Conservation (phyloP, 164 flowering plant genomes). For the Chimonanthus salicifolius region DNA sequence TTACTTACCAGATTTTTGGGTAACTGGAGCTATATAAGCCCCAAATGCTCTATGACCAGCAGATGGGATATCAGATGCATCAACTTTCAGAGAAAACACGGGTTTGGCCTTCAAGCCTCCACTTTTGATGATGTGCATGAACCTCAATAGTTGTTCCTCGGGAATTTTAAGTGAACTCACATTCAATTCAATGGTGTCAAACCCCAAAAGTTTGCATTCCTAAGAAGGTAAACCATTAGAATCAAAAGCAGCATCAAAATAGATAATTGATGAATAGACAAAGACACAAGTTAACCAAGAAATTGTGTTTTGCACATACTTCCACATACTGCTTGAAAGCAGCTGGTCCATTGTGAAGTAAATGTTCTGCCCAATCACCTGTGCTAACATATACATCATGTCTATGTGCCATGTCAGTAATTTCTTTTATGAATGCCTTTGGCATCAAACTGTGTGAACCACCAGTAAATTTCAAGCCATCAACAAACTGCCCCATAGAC, state of each 20-base stretch:
- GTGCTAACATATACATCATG: slow-evolving; percentile 85
- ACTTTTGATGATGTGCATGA: slow-evolving; percentile 69
- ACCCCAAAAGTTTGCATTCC: slow-evolving; percentile 89
- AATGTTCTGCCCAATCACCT: slow-evolving; percentile 87
- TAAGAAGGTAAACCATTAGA: slow-evolving; percentile 15
- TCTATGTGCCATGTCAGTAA: slow-evolving; percentile 73
- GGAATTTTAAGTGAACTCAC: slow-evolving; percentile 67
- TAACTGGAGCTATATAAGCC: slow-evolving; percentile 51
- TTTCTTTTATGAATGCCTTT: slow-evolving; percentile 47
- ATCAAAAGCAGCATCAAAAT: not conserved
- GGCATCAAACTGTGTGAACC: slow-evolving; percentile 78
- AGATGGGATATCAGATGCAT: slow-evolving; percentile 66
- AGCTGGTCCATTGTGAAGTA: slow-evolving; percentile 61
- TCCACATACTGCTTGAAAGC: slow-evolving; percentile 68
- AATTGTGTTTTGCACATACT: slow-evolving; percentile 28
- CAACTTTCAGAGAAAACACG: slow-evolving; percentile 62
- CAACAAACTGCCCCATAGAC: slow-evolving; percentile 81
- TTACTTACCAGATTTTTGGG: slow-evolving; percentile 55
- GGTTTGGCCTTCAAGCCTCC: slow-evolving; percentile 82
- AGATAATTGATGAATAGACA: not conserved
- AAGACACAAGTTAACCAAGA: not conserved
- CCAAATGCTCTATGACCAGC: slow-evolving; percentile 74
- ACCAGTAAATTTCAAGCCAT: slow-evolving; percentile 81
- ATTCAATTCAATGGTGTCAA: slow-evolving; percentile 85
- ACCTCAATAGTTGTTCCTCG: slow-evolving; percentile 81